These are phyloP conservation scores for Pestalotiopsis sp. DNA, from an alignment of 2,329 filamentous ascomycete species.

Conservation along the genomic window DNA sequence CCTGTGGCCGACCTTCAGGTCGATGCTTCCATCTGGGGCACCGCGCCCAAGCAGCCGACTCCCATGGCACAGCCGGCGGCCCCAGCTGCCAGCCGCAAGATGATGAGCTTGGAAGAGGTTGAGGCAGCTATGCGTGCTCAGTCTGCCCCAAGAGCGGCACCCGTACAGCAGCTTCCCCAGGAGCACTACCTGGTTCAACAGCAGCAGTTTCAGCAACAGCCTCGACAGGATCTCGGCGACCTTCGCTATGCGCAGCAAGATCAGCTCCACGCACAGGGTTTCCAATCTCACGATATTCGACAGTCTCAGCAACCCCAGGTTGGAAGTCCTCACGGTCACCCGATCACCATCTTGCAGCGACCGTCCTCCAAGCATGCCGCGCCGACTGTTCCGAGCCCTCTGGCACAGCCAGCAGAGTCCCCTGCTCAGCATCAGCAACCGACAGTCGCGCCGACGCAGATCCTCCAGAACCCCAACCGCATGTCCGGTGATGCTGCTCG, in stretches of 20 bases:
- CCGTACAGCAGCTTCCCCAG: conserved; percentile 38
- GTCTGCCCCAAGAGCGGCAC: conserved; percentile 32
- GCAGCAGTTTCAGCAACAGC: conserved; percentile 23
- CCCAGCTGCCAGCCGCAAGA: conserved; percentile 60
- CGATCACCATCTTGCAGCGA: conserved; percentile 59
- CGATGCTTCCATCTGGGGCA: conserved; percentile 91
- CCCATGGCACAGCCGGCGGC: conserved; percentile 24
- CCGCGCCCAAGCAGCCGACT: conserved; percentile 63
- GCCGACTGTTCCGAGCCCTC: conserved; percentile 33
- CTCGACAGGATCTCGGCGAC: conserved; percentile 29
- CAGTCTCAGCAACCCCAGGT: conserved; percentile 28
- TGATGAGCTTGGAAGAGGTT: conserved; percentile 96
- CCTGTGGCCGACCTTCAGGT: conserved; percentile 90
- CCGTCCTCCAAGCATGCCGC: conserved; percentile 45
- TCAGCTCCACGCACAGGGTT: conserved; percentile 24
- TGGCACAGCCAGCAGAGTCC: conserved; percentile 30
- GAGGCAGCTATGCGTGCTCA: conserved; percentile 88
- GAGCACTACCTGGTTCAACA: conserved; percentile 32
- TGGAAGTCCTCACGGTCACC: conserved; percentile 44
- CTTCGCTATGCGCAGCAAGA: conserved; percentile 30
- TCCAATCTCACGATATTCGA: conserved; percentile 25
- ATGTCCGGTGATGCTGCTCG: conserved; percentile 51
- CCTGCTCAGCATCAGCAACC: conserved; percentile 27
- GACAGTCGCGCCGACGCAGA: conserved; percentile 67
- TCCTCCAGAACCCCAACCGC: conserved; percentile 78